Conservation (phyloP, 2,329 filamentous ascomycete genomes). For the Emydomyces testavorans region DNA sequence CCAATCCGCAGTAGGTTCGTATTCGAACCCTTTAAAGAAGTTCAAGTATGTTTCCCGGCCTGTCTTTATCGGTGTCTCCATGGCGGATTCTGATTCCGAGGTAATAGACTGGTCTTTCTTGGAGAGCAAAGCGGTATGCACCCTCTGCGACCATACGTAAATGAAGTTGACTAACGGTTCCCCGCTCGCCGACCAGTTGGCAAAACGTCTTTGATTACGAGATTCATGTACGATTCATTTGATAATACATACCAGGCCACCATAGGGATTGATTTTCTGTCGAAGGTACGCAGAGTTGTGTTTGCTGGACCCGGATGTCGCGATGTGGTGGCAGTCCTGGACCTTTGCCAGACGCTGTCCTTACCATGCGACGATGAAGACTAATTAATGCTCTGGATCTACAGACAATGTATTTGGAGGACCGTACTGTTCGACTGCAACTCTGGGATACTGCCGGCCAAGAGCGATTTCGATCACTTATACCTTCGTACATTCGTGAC, state of each 20-base stretch:
- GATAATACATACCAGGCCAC: conserved; percentile 99
- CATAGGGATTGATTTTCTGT: conserved; percentile 97
- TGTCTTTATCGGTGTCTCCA: not conserved
- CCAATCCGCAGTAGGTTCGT: conserved; percentile 64
- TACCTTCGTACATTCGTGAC: conserved; percentile 97
- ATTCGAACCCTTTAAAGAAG: conserved; percentile 99
- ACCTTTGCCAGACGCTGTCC: not conserved
- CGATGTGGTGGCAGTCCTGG: not conserved
- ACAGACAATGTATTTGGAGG: conserved; percentile 98
- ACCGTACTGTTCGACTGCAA: conserved; percentile 91
- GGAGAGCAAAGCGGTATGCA: conserved; percentile 91
- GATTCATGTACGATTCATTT: conserved; percentile 99
- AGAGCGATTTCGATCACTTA: conserved; percentile 91
- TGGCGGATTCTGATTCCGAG: not conserved
- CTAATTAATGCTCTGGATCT: conserved; percentile 1
- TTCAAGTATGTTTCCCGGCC: conserved; percentile 63
- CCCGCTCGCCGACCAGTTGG: conserved; percentile 53
- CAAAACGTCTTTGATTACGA: conserved; percentile 95
- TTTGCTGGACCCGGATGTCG: not conserved
- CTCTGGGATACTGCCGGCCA: conserved; percentile 98
- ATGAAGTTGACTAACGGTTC: conserved; percentile 15
- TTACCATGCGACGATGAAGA: not conserved
- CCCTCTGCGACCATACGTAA: conserved; percentile 7
- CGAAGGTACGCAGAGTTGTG: conserved; percentile 56
- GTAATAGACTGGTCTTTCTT: conserved; percentile 75